Evolutionary conservation across 1,284 basidiomycete species (phyloP).

Genomic region (Paramarasmius palmivorus): DNA sequence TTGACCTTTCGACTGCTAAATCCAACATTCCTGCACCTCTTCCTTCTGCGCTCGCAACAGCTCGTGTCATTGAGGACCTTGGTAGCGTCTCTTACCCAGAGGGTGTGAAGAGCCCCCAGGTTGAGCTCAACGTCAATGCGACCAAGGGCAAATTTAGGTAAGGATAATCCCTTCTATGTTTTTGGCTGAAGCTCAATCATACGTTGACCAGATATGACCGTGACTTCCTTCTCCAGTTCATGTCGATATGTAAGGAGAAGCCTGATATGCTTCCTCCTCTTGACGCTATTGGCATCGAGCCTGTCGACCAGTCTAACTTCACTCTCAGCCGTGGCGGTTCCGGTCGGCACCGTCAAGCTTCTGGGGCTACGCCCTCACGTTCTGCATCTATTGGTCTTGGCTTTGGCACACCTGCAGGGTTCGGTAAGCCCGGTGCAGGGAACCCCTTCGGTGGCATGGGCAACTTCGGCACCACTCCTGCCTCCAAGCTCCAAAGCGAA

Average conservation of each 20-base stretch:
- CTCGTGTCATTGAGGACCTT: conserved; percentile 84
- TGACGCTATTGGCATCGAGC: conserved; percentile 90
- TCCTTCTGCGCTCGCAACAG: conserved; percentile 71
- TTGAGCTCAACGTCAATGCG: conserved; percentile 84
- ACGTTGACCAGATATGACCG: conserved; percentile 80
- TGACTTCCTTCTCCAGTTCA: conserved; percentile 97
- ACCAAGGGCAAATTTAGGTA: conserved; percentile 90
- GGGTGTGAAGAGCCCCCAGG: conserved; percentile 79
- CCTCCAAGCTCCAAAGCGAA: conserved; percentile 65
- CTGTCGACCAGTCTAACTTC: conserved; percentile 54
- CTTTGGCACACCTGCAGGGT: conserved; percentile 41
- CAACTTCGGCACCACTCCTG: conserved; percentile 61
- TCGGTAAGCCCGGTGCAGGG: conserved; percentile 41
- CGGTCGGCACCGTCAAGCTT: conserved; percentile 51
- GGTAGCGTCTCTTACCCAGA: conserved; percentile 81
- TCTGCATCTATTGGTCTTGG: conserved; percentile 61
- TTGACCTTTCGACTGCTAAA: conserved; percentile 61
- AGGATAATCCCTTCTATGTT: conserved; percentile 11
- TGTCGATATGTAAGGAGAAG: conserved; percentile 93
- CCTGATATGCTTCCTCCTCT: conserved; percentile 88
- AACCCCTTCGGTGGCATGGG: conserved; percentile 65
- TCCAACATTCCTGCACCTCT: conserved; percentile 44
- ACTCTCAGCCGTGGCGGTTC: conserved; percentile 63
- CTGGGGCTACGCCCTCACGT: conserved; percentile 39
- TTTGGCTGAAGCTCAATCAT: background rate